Evolutionary conservation across 495 filamentous ascomycete genomes (phyloP).

Genomic region (Penicillium atrosanguineum): DNA sequence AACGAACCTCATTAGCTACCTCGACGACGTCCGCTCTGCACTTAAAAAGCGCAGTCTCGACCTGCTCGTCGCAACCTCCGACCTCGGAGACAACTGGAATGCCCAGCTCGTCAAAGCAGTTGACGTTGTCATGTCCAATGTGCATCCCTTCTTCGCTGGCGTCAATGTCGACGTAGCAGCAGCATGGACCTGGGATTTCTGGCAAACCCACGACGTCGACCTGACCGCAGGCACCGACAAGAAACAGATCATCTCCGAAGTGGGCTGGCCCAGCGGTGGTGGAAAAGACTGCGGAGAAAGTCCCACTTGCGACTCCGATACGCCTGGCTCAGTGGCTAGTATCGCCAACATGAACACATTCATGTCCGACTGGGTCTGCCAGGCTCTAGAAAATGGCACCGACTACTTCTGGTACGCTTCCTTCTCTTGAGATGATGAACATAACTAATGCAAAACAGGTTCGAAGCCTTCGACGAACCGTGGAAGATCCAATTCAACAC

Average conservation of each 20-base stretch:
- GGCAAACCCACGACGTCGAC: slow-evolving; percentile 60
- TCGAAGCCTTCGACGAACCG: slow-evolving; percentile 91
- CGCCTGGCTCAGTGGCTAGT: slow-evolving; percentile 68
- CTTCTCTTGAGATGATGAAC: background rate
- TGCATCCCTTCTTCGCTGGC: slow-evolving; percentile 96
- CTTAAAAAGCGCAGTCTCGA: slow-evolving; percentile 62
- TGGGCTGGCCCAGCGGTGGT: slow-evolving; percentile 87
- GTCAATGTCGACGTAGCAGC: slow-evolving; percentile 65
- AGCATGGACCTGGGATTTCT: slow-evolving; percentile 83
- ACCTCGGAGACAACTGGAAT: slow-evolving; percentile 90
- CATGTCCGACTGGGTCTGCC: slow-evolving; percentile 84
- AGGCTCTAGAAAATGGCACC: slow-evolving; percentile 72
- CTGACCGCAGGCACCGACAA: slow-evolving; percentile 57
- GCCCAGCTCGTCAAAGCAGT: slow-evolving; percentile 60
- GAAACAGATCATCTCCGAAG: slow-evolving; percentile 76
- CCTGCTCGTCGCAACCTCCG: slow-evolving; percentile 81
- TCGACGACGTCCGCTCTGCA: slow-evolving; percentile 67
- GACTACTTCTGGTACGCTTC: slow-evolving; percentile 83
- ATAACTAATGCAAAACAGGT: slow-evolving; percentile 46
- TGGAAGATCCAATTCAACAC: slow-evolving; percentile 82
- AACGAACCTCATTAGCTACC: slow-evolving; percentile 58
- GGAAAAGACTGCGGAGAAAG: slow-evolving; percentile 72
- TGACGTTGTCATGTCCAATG: slow-evolving; percentile 93
- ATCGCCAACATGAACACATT: slow-evolving; percentile 82
- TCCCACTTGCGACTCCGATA: slow-evolving; percentile 50